Conservation (phyloP, 2,329 filamentous ascomycete genomes). For the Neonectria hederae region DNA sequence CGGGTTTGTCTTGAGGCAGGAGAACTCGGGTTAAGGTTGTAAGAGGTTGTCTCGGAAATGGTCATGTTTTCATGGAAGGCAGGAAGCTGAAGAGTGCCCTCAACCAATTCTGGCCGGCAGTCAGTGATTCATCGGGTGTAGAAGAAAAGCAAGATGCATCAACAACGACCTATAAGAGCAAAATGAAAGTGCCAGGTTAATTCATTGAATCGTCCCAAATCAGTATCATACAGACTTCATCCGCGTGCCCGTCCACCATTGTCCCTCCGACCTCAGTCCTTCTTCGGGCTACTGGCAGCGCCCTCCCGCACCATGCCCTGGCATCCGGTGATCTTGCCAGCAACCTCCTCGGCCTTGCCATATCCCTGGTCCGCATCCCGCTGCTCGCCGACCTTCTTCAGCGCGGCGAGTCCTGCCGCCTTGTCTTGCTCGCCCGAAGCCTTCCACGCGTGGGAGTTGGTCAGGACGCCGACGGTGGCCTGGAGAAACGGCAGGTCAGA, state of each 20-base stretch:
- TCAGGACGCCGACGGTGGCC: conserved; percentile 69
- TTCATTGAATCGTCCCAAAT: neutral
- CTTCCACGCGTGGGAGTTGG: conserved; percentile 71
- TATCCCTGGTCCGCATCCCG: conserved; percentile 66
- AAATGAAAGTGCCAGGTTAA: neutral
- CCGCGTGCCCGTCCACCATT: neutral
- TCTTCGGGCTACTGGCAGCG: conserved; percentile 56
- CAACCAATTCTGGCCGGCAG: neutral
- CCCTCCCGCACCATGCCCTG: conserved; percentile 76
- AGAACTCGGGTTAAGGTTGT: neutral
- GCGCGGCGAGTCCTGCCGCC: conserved; percentile 66
- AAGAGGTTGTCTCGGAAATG: neutral
- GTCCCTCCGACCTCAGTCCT: conserved; percentile 21
- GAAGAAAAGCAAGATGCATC: neutral
- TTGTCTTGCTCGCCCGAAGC: conserved; percentile 72
- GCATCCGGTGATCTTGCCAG: conserved; percentile 71
- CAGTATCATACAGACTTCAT: conserved; percentile 1
- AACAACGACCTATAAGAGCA: neutral
- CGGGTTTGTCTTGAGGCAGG: neutral
- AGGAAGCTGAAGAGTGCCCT: neutral
- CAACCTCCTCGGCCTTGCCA: conserved; percentile 71
- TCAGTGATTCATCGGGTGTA: neutral
- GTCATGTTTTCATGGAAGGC: neutral
- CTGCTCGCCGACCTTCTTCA: conserved; percentile 68
- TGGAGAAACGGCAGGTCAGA: conserved; percentile 41